phyloP scores from a whole-genome alignment of 139 green algal genomes.

The Chlorella sp. region DNA sequence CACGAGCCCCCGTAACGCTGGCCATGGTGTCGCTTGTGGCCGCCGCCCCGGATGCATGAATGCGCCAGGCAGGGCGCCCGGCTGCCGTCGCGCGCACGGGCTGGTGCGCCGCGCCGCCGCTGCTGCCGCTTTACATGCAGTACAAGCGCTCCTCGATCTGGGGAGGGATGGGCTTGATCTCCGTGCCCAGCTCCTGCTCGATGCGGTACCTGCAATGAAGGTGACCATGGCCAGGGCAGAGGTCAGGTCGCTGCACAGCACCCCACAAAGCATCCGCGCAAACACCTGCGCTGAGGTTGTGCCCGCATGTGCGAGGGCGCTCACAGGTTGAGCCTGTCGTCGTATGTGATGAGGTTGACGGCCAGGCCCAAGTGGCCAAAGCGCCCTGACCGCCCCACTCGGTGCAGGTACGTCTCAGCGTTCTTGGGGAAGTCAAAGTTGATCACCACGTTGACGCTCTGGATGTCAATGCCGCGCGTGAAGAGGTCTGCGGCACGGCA shows the following conservation, averaged over 20 bases:
- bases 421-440: conserved; percentile 99
- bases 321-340: conserved; percentile 96
- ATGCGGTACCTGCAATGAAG: conserved; percentile 74
- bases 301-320: too few relatives aligned
- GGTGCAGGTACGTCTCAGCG: conserved; percentile 97
- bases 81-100: not conserved
- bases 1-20: not conserved
- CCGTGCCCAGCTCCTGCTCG: conserved; percentile 98
- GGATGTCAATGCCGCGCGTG: conserved; percentile 97
- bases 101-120: not conserved
- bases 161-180: conserved; percentile 98
- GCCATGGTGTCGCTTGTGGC: not conserved
- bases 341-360: conserved; percentile 98
- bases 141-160: conserved; percentile 96
- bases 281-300: not conserved
- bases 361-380: conserved; percentile 99
- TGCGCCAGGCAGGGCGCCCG: too few relatives aligned
- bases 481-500: conserved; percentile 86
- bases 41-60: too few relatives aligned
- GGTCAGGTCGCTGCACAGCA: not conserved
- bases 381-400: conserved; percentile 90
- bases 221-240: not conserved
- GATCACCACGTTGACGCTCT: conserved; percentile 99
- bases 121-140: conserved; percentile 46
- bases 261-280: not conserved